Evolutionary conservation across 257 asterid species (phyloP), one percentile per base, ranked within the genome.

Genomic region (Eustoma russellianum): DNA sequence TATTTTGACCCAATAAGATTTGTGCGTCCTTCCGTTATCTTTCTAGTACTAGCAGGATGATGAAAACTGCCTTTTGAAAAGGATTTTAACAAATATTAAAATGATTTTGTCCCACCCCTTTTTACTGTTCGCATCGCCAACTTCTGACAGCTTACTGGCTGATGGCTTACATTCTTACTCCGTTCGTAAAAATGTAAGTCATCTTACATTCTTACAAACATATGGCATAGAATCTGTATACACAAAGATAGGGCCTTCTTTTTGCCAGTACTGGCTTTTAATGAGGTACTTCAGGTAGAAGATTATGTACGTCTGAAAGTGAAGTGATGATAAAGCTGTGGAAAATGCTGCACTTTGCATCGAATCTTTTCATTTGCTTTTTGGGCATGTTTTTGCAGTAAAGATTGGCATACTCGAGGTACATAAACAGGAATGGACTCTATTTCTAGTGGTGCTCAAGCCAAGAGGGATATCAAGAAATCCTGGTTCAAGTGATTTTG

Each of bases 271-370:
- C 38, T 76, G 50, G 41, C 67, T 77, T 68, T 82, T 82, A 56
- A 82, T 74, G 5, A 85, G 95, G 48, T 85, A 82, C 55, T 85
- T 85, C 60, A 79, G 93, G 48, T 76, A 66, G 74, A 85, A 85
- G 14, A 72, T 62, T 66, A 56, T 72, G 64, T 78, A 85, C 86
- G 85, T 48, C 50, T 53, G 52, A 79, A 85, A 60, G 86, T 82
- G 70, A 85, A 85, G 69, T 85, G 95, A 68, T 85, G 93, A 24
- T 82, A 66, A 69, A 61, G 48, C 55, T 85, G 95, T 53, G 93
- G 93, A 1, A 85, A 85, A 44, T 79, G 82, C 14, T 72, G 77
- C 53, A 65, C 46, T 70, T 78, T 67, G 53, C 70, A 79, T 54
- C 83, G 85, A 45, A 76, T 46, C 38, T 65, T 79, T 57, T 77